Base-by-base conservation (phyloP, 345 rosid species). In the Salix viminalis region DNA sequence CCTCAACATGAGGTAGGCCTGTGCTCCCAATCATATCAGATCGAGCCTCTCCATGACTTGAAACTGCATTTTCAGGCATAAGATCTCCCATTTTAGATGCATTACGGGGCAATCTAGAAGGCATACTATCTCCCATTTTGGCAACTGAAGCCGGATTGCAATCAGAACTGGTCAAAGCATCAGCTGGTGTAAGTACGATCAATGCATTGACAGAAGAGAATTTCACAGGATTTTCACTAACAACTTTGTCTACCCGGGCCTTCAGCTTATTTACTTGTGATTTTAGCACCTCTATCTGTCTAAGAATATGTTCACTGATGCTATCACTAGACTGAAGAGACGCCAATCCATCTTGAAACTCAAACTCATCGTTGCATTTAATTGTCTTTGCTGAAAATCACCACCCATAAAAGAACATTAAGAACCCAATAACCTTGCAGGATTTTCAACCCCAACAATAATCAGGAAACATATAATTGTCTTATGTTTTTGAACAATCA, bases 161-260 rank as follows among this genome's bases (percentile, higher is more conserved):
- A 76, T 83, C 89, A 69, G 86, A 80, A 80, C 76, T 32, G 56
- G 82, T 82, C 64, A 79, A 52, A 65, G 75, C 83, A 82, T 87
- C 87, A 58, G 79, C 66, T 39, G 85, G 84, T 74, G 50, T 79
- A 79, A 44, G 71, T 67, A 71, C 66, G 84, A 81, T 85, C 92
- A 86, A 69, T 37, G 78, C 77, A 84, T 86, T 87, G 64, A 83
- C 75, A 0, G 87, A 86, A 71, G 86, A 83, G 69, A 90, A 87
- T 77, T 85, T 91, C 78, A 67, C 79, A 39, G 91, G 91, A 76
- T 83, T 89, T 70, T 89, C 94, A 77, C 72, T 83, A 79, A 87
- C 67, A 79, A 92, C 85, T 81, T 87, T 90, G 68, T 92, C 96
- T 16, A 90, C 78, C 24, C 92, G 87, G 36, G 75, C 78, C 88